Base-by-base conservation (phyloP, 345 rosid species). In the Streptanthus diversifolius region DNA sequence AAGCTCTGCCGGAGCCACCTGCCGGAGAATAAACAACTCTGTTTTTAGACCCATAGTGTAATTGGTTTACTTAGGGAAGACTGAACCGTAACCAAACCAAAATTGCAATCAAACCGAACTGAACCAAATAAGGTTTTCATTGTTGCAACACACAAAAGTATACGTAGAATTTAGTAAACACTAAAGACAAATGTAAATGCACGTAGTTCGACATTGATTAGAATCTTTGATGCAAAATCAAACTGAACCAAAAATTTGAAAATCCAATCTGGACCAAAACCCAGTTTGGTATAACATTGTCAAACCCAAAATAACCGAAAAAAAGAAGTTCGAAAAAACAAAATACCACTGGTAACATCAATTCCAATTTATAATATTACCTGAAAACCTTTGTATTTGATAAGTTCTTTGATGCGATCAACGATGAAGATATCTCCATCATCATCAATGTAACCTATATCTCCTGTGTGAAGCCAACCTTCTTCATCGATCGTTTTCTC, bases 1-100 rank as follows among this genome's bases (percentile, higher is more conserved):
- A 6, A 91, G 79, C 82, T 91, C 97, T 0, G 97, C 97, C 0
- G 99, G 99, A 61, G 99, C 97, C 8, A 93, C 96, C 96, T 93
- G 74, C 48, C 22, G 48, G 22, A 8, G 60, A 64, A 19, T 43
- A 30, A 54, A 24, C 12, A 51, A 12, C 5, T 33, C 24, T 22
- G 22, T 48, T 48, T n/a, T 18, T 0, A 59, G 12, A 24, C 21
- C 13, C 27, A 5, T 4, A 9, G 9, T 40, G 66, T 12, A 21
- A 4, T 15, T 21, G 21, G 12, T 43, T 24, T 63, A 41, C 75
- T 32, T 51, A 35, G 33, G 51, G 4, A 15, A 25, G 52, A 24
- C 54, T 48, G 19, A n/a, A n/a, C n/a, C n/a, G n/a, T n/a, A n/a
- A n/a, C 35, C 24, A 30, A 19, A 35, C 63, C 63, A 19, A 58